Base-by-base conservation (phyloP, 23 red algal species). In the Gracilaria vermiculophylla region DNA sequence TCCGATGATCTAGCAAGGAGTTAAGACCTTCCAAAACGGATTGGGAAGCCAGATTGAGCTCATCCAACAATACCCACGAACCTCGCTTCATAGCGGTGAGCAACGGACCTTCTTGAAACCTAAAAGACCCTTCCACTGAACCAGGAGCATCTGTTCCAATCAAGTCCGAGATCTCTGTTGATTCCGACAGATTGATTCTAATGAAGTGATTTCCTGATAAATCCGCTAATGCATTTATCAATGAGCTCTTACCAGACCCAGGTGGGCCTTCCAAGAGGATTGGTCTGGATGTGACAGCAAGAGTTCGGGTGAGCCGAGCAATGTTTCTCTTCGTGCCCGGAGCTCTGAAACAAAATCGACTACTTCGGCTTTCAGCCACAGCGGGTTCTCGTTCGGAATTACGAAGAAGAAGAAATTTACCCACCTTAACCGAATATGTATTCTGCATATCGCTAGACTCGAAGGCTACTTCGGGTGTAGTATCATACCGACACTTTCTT, bases 1-100 rank as follows among this genome's bases (percentile, higher is more conserved):
- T 47, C 32, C 97, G 66, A 81, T 99, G 93, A 66, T 99, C 97
- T 61, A 99, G 62, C 31, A 99, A 33, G 31, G 88, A 84, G 53
- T 99, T 99, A 34, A 99, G 91, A 66, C 97, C 97, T 56, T 99
- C 97, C 17, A 99, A 80, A 21, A 99, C 97, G 53, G 93, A 90
- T 86, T 99, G 97, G 14, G 87, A 91, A 21, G 97, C 97, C 2
- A 99, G 83, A 49, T 99, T 99, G 14, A 99, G 40, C 55, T 99
- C 97, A 85, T 99, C 97, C 19, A 99, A 60, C 31, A 99, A 74
- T 55, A 99, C 19, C 97, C 97, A 99, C 52, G 85, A 51, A 52
- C 89, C 97, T 28, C 45, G 43, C 45, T 91, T 44, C 58, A 99
- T 52, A 11, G 97, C 97, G 11, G 12, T 75, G 7, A 93, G 69